These are phyloP conservation scores for Glomus cerebriforme DNA, from an alignment of 192 early-diverging fungal genomes.

Conservation along the genomic window DNA sequence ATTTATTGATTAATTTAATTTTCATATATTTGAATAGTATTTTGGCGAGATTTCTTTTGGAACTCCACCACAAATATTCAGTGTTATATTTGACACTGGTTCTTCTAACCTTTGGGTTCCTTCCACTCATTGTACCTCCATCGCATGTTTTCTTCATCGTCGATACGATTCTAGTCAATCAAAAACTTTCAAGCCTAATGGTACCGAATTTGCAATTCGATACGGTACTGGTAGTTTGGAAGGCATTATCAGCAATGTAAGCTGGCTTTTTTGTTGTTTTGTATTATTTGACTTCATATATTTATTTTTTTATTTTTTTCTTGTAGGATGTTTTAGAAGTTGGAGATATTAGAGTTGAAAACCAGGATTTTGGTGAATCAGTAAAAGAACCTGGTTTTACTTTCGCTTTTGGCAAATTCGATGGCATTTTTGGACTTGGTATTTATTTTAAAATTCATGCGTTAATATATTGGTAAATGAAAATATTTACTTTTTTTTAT, in stretches of 20 bases:
- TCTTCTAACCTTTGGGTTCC: conserved; percentile 97
- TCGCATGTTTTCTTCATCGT: conserved; percentile 93
- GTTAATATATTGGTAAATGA: not conserved
- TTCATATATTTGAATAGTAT: conserved; percentile 62
- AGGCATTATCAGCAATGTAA: conserved; percentile 84
- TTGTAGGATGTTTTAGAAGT: conserved; percentile 70
- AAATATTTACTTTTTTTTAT: not conserved
- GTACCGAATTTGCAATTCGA: conserved; percentile 92
- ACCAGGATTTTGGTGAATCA: conserved; percentile 93
- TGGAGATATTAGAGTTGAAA: conserved; percentile 69
- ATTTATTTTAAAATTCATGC: not conserved
- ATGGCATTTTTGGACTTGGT: conserved; percentile 93
- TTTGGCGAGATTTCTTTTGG: conserved; percentile 88
- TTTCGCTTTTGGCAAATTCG: conserved; percentile 94
- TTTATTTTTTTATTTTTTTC: not conserved
- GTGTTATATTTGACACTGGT: conserved; percentile 93
- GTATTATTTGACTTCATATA: too few species aligned
- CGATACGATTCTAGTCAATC: conserved; percentile 86
- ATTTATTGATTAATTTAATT: not conserved
- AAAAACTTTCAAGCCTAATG: conserved; percentile 80
- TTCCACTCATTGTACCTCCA: conserved; percentile 87
- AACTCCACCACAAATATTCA: conserved; percentile 88
- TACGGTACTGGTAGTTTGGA: conserved; percentile 94
- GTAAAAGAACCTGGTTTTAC: conserved; percentile 95
- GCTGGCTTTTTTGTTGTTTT: conserved; percentile 20